Percentiles rank a stretch among this genome's conserved stretches.
Conservation (phyloP, 139 green algal species). For the Volvox reticuliferus region DNA sequence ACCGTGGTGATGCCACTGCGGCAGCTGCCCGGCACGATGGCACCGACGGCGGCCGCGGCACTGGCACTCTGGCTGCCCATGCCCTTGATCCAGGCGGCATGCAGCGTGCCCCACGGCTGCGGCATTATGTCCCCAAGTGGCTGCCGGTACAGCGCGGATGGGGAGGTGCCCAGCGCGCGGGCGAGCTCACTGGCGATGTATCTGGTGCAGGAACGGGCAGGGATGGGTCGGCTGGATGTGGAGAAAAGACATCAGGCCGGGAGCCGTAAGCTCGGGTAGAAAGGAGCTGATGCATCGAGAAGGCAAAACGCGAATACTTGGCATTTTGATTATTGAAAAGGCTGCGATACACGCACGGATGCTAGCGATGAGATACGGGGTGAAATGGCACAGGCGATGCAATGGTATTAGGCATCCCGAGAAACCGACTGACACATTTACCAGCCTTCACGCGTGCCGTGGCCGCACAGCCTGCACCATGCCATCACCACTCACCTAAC, state of each 20-base stretch:
- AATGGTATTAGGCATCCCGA: too few species aligned
- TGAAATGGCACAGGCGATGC: too few species aligned
- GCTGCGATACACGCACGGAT: too few species aligned
- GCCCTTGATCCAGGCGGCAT: constrained; percentile 28
- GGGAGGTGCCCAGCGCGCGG: constrained; percentile 38
- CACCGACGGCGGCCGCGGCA: background rate
- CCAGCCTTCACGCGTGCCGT: background rate
- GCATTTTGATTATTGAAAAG: too few species aligned
- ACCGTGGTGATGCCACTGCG: constrained; percentile 39
- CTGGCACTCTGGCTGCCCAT: background rate
- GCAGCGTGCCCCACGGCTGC: constrained; percentile 41
- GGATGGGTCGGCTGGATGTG: background rate
- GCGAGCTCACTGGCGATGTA: constrained; percentile 39
- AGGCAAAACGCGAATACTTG: too few species aligned
- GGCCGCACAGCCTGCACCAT: background rate
- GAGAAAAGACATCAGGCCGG: background rate
- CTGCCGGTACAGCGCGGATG: constrained; percentile 28
- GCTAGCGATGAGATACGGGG: too few species aligned
- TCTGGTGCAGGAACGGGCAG: background rate
- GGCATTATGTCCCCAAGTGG: constrained; percentile 45
- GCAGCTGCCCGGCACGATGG: constrained; percentile 36
- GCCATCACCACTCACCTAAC: constrained; percentile 9
- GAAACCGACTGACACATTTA: too few species aligned
- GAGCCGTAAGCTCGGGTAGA: too few species aligned
- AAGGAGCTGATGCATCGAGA: too few species aligned